These are phyloP conservation scores for Solanum infundibuliforme DNA, from an alignment of 257 asterid genomes.

Conservation along the genomic window DNA sequence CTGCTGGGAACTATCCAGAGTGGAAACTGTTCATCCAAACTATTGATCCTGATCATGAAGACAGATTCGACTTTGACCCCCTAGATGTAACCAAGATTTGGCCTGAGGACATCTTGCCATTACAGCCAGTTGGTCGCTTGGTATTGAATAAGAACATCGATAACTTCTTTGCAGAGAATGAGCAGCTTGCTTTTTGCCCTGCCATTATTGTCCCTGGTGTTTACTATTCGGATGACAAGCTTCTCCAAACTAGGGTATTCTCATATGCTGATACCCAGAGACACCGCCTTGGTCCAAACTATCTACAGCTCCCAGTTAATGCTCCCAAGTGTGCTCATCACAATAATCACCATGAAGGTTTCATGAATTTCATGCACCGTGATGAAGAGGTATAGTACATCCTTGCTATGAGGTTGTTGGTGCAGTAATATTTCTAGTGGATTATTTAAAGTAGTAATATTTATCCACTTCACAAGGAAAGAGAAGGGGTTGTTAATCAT, in stretches of 20 bases:
- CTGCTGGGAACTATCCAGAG: conserved; percentile 87
- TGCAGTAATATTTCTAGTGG: not conserved
- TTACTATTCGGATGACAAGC: conserved; percentile 36
- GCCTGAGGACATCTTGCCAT: conserved; percentile 90
- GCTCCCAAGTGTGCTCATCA: conserved; percentile 48
- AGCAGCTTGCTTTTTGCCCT: conserved; percentile 47
- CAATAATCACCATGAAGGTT: conserved; percentile 40
- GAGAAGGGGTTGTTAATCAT: not conserved
- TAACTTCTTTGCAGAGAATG: conserved; percentile 52
- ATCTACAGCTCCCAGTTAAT: conserved; percentile 42
- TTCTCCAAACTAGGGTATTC: conserved; percentile 39
- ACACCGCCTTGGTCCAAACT: conserved; percentile 46
- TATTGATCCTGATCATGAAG: conserved; percentile 83
- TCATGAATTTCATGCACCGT: conserved; percentile 44
- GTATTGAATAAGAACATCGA: conserved; percentile 88
- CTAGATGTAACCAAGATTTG: conserved; percentile 88
- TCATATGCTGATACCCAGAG: conserved; percentile 41
- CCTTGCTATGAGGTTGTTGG: not conserved
- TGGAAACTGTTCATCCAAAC: conserved; percentile 93
- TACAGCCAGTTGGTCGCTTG: conserved; percentile 97
- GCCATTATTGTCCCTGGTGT: conserved; percentile 41
- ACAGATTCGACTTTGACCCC: conserved; percentile 88
- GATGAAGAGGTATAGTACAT: conserved; percentile 39
- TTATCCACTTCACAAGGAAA: not conserved
- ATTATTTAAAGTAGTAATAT: not conserved